These are phyloP conservation scores for Eimeria sp. DNA, from an alignment of 169 alveolate genomes.

Conservation along the genomic window DNA sequence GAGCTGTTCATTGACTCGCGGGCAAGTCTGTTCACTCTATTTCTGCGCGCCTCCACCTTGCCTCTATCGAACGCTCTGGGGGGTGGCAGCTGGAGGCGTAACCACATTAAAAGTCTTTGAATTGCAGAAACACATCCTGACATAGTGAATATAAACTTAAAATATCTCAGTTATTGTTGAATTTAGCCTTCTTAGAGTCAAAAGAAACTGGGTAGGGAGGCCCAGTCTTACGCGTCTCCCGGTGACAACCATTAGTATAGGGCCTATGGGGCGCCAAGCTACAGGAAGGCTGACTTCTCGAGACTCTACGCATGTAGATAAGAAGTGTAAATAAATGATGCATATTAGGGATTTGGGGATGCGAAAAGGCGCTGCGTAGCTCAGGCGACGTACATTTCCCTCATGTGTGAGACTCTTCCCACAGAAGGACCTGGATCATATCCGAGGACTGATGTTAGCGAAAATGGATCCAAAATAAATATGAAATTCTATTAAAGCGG, in stretches of 20 bases:
- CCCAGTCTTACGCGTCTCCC: background rate
- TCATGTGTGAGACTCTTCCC: too few species aligned
- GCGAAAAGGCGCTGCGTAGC: background rate
- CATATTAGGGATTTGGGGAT: background rate
- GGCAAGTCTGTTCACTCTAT: too few species aligned
- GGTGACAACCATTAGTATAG: background rate
- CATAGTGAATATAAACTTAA: too few species aligned
- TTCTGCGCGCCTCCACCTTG: background rate
- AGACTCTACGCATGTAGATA: too few species aligned
- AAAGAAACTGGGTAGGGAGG: background rate
- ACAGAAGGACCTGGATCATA: too few species aligned
- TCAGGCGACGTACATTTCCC: too few species aligned
- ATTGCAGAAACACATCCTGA: background rate
- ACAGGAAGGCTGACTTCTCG: background rate
- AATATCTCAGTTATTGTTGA: background rate
- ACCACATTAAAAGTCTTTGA: background rate
- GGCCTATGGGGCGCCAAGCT: background rate
- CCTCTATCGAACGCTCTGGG: background rate
- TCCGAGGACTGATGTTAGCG: too few species aligned
- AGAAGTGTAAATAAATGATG: too few species aligned
- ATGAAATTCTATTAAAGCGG: too few species aligned
- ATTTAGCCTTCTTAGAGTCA: background rate
- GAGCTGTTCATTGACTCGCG: too few species aligned
- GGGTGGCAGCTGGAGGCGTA: background rate
- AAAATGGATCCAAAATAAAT: too few species aligned